Evolutionary conservation across 2,329 filamentous ascomycete genomes (phyloP).

Genomic region (Sporothrix protearum): DNA sequence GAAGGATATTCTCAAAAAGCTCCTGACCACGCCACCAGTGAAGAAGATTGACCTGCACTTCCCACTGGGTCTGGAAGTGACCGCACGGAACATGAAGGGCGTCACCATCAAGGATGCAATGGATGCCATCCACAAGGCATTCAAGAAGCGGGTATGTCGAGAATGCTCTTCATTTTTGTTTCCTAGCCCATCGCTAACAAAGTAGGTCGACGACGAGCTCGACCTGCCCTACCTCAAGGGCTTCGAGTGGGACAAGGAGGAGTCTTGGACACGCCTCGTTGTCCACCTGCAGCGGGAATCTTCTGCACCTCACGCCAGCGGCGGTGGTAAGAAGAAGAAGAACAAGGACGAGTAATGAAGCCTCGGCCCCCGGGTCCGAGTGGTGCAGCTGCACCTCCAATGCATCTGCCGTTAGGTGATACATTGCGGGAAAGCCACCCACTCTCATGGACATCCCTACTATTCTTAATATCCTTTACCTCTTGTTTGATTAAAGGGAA

Average conservation of each 20-base stretch:
- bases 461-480: slow-evolving; percentile 2
- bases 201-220: slow-evolving; percentile 84
- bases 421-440: background rate
- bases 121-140: slow-evolving; percentile 92
- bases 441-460: background rate
- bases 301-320: slow-evolving; percentile 30
- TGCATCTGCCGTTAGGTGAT: background rate
- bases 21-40: slow-evolving; percentile 74
- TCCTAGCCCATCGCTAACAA: background rate
- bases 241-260: slow-evolving; percentile 94
- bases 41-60: slow-evolving; percentile 95
- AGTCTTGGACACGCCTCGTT: slow-evolving; percentile 81
- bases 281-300: slow-evolving; percentile 76
- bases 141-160: slow-evolving; percentile 82
- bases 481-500: background rate
- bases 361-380: slow-evolving; percentile 8
- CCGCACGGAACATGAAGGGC: slow-evolving; percentile 85
- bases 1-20: slow-evolving; percentile 75
- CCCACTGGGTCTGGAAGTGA: slow-evolving; percentile 80
- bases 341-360: slow-evolving; percentile 52
- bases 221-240: slow-evolving; percentile 82
- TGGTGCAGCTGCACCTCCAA: background rate
- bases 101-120: slow-evolving; percentile 96
- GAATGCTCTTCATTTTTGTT: background rate
- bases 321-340: slow-evolving; percentile 56